Conservation (phyloP, 2,329 filamentous ascomycete species). For the Colletotrichum lini region DNA sequence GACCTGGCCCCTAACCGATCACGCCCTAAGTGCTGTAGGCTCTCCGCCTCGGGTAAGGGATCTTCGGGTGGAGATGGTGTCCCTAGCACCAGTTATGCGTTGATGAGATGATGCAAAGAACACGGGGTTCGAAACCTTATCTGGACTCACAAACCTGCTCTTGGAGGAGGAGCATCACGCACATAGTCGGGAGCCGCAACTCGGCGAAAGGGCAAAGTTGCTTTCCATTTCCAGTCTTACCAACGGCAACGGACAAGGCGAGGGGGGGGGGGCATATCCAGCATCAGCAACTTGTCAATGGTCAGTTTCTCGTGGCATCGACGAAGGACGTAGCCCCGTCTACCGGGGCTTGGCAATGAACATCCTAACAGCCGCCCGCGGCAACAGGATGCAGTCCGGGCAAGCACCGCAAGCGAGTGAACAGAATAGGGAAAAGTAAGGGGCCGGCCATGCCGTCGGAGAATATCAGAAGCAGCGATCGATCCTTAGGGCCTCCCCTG, state of each 20-base stretch:
- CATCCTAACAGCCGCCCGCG: neutral
- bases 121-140: neutral
- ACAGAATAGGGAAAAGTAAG: neutral
- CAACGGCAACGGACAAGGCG: neutral
- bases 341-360: neutral
- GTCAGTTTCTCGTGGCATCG: neutral
- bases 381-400: neutral
- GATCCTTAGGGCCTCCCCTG: conserved; percentile 15
- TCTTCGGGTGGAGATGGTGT: neutral
- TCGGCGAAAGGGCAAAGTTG: neutral
- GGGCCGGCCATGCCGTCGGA: conserved; percentile 15
- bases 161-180: neutral
- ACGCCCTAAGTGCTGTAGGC: neutral
- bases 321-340: neutral
- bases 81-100: neutral
- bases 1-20: too few relatives aligned
- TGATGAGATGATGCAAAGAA: neutral
- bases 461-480: conserved; percentile 29
- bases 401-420: neutral
- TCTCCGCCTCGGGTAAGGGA: neutral
- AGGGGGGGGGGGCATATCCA: neutral
- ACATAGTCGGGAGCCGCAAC: neutral
- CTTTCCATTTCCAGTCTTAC: neutral
- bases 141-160: neutral
- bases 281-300: neutral